Percentiles rank a stretch among this genome's conserved stretches.
Evolutionary conservation across 2,329 filamentous ascomycete species (phyloP).

Genomic region (Xylariales sp.): DNA sequence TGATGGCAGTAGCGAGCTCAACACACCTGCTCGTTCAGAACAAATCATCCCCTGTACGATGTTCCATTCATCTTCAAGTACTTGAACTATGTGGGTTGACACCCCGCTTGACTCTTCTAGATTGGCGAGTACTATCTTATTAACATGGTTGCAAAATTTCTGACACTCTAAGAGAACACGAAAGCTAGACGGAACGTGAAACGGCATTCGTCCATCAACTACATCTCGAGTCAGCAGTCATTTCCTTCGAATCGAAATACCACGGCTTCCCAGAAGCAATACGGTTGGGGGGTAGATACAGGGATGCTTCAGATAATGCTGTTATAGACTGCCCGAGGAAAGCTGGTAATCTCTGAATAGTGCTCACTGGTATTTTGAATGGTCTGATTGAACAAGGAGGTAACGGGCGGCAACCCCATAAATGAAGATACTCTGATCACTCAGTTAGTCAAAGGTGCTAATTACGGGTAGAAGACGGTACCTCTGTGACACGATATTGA

Average conservation of each 20-base stretch:
- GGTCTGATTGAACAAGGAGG: constrained; percentile 60
- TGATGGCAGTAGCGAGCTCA: not conserved
- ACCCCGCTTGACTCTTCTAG: constrained; percentile 61
- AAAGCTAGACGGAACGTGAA: constrained; percentile 58
- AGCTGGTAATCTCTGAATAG: not conserved
- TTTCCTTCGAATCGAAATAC: not conserved
- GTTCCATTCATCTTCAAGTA: constrained; percentile 65
- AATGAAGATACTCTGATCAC: constrained; percentile 55
- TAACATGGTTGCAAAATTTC: constrained; percentile 62
- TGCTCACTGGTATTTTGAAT: constrained; percentile 55
- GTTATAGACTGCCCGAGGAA: not conserved
- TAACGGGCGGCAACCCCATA: constrained; percentile 60
- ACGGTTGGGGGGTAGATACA: not conserved
- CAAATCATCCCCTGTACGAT: constrained; percentile 59
- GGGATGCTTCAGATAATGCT: not conserved
- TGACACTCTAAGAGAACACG: constrained; percentile 61
- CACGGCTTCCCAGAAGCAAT: not conserved
- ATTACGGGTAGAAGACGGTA: constrained; percentile 38
- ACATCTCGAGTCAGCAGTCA: constrained; percentile 11
- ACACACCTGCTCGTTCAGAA: constrained; percentile 59
- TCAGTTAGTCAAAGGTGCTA: constrained; percentile 43
- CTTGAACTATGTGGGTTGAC: constrained; percentile 58
- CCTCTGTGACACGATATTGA: constrained; percentile 64
- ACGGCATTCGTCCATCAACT: constrained; percentile 55
- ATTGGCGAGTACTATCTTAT: constrained; percentile 60